phyloP scores from a whole-genome alignment of 164 flowering plant species.

The Magnolia officinalis region DNA sequence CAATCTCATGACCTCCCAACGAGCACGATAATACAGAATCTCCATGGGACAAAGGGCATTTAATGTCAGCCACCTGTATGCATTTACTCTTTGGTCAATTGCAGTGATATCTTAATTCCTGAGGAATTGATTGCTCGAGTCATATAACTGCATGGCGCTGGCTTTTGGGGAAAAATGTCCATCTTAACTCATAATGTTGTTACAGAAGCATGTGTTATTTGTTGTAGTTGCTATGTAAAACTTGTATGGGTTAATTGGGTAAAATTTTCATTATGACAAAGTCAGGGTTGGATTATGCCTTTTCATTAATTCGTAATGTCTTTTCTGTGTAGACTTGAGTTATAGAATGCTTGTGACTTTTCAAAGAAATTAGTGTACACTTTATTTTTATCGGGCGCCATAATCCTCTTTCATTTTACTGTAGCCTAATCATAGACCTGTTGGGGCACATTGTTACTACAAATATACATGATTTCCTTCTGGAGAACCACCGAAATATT shows the following conservation, averaged over 20 bases:
- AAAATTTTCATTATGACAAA: too few species aligned
- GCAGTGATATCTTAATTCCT: background rate
- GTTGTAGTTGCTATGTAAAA: background rate
- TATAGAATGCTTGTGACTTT: background rate
- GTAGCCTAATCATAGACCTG: background rate
- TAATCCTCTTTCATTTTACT: background rate
- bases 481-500: background rate
- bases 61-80: background rate
- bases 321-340: background rate
- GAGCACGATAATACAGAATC: background rate
- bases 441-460: background rate
- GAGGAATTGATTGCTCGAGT: background rate
- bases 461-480: background rate
- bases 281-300: background rate
- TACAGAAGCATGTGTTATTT: background rate
- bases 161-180: background rate
- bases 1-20: background rate
- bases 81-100: background rate
- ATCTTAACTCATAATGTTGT: background rate
- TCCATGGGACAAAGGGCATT: background rate
- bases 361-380: background rate
- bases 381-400: background rate
- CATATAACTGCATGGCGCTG: background rate
- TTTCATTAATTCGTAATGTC: background rate
- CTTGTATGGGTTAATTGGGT: too few species aligned